Conservation (phyloP, 306 rosid species). For the Quercus parvula region DNA sequence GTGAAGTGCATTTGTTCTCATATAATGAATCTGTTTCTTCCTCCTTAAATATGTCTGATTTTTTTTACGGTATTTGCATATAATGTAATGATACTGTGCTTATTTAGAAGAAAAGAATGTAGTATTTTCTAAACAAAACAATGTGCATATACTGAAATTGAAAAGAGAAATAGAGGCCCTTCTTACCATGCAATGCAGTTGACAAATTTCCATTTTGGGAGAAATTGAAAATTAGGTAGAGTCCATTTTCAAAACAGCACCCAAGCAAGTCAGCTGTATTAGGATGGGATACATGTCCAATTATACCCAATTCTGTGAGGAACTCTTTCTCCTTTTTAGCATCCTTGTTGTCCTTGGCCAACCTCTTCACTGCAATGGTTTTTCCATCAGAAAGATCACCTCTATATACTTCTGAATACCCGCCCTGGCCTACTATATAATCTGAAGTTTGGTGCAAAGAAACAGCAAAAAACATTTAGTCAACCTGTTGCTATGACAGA, state of each 20-base stretch:
- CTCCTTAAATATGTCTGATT: no score
- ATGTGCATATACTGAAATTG: background rate
- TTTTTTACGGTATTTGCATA: no score
- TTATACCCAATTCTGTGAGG: slow-evolving; percentile 86
- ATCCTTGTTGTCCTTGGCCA: slow-evolving; percentile 75
- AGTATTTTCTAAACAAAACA: background rate
- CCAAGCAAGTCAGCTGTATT: slow-evolving; percentile 76
- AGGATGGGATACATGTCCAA: slow-evolving; percentile 83
- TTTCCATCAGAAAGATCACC: slow-evolving; percentile 62
- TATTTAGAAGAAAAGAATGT: no score
- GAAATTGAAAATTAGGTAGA: slow-evolving; percentile 68
- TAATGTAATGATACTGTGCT: no score
- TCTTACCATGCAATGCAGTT: slow-evolving; percentile 85
- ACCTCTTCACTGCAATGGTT: slow-evolving; percentile 80
- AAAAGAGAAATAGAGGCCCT: background rate
- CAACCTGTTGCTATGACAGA: background rate
- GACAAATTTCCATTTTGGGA: slow-evolving; percentile 86
- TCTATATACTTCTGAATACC: slow-evolving; percentile 87
- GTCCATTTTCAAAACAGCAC: slow-evolving; percentile 83
- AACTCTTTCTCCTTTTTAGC: slow-evolving; percentile 86
- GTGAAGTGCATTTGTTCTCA: no score
- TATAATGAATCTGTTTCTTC: no score
- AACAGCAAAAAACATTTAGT: background rate
- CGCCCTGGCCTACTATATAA: slow-evolving; percentile 78
- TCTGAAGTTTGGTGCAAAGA: slow-evolving; percentile 34